Conservation (phyloP, 2,329 filamentous ascomycete genomes). For the Fusarium coffeatum region DNA sequence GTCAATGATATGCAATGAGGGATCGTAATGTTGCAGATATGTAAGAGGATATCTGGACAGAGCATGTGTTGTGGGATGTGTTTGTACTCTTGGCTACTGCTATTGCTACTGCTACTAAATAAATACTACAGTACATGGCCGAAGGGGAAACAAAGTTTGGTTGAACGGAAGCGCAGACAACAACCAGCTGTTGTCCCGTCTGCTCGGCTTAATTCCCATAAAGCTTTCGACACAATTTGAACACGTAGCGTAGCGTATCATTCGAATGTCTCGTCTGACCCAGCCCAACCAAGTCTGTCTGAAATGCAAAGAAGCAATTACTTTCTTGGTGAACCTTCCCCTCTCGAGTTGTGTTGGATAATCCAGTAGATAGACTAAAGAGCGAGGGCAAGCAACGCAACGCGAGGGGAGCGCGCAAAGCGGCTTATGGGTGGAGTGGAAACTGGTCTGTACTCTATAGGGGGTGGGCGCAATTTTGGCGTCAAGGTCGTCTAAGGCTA, state of each 20-base stretch:
- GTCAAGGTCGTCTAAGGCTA: constrained; percentile 42
- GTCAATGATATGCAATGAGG: background rate
- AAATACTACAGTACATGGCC: background rate
- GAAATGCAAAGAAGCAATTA: background rate
- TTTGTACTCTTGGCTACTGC: background rate
- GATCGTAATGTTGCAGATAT: background rate
- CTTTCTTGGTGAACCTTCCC: background rate
- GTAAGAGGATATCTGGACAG: background rate
- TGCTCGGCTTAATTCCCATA: background rate
- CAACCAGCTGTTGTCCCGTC: background rate
- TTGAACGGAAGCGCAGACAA: background rate
- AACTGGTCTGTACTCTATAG: constrained; percentile 5
- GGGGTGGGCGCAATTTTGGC: constrained; percentile 41
- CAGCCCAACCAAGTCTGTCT: background rate
- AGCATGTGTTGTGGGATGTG: background rate
- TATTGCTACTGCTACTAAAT: background rate
- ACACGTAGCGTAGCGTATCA: background rate
- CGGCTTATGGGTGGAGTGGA: constrained; percentile 31
- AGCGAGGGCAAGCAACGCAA: background rate
- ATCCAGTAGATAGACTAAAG: background rate
- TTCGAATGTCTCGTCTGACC: background rate
- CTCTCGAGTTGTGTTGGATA: background rate
- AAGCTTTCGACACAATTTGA: background rate
- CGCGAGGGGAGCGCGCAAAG: background rate
- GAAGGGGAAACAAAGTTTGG: background rate